Base-by-base conservation (phyloP, 2,329 filamentous ascomycete species). In the Emergomyces africanus region DNA sequence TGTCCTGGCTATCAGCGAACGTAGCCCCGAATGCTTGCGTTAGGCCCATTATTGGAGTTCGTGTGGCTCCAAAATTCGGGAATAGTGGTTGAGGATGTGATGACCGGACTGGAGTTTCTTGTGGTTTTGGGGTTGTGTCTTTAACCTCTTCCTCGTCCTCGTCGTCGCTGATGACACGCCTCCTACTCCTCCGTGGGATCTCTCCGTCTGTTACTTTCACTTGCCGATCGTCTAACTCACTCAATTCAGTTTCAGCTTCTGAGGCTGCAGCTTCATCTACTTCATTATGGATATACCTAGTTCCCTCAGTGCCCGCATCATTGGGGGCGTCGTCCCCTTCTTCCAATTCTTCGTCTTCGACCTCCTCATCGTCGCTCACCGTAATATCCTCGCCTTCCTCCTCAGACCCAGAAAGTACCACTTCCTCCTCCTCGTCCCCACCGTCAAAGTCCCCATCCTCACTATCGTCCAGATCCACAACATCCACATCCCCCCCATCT, bases 1-100 rank as follows among this genome's bases (percentile, higher is more conserved):
- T 71, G 2, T 70, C 69, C 54, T 79, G 74, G 61, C 78, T 77
- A 42, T 82, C 84, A 54, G 88, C 90, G 83, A 96, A 87, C 0
- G 90, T 96, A 14, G 89, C 89, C 5, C 88, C 88, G 69, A 96
- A 96, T 62, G 94, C 92, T 67, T 96, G 91, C 0, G 90, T 95
- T 50, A 96, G 79, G 10, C 89, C 88, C 48, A 95, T 71, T 5
- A 77, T 72, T 57, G 74, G 66, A 46, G 71, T 68, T 15, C 35
- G 30, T 51, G 69, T 69, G 60, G 67, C 77, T 67, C 85, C 82
- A 23, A 89, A 74, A 1, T 84, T 85, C 3, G 86, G 87, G 60
- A 89, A 87, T 18, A 78, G 82, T 3, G 85, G 85, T 14, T 72
- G 68, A 3, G 71, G 70, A 48, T 66, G 61, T 1, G 62, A 70